phyloP scores from a whole-genome alignment of 2,329 filamentous ascomycete species.

The Aspergillus vadensis region DNA sequence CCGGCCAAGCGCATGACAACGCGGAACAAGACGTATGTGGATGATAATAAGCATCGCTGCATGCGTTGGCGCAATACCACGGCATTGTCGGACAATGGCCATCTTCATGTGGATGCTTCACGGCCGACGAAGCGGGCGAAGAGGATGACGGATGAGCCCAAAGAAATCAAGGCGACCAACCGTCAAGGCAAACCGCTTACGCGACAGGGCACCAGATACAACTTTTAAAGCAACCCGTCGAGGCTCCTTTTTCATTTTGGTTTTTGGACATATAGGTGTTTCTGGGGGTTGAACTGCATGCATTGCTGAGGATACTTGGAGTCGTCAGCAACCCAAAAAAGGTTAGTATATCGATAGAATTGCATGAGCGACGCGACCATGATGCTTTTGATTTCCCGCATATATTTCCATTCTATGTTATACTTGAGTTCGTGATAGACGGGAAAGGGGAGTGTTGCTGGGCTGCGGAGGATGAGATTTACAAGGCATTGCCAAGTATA shows the following conservation, averaged over 20 bases:
- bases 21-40: slow-evolving; percentile 61
- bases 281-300: neutral
- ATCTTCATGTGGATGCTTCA: slow-evolving; percentile 62
- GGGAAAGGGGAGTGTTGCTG: neutral
- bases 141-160: slow-evolving; percentile 44
- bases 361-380: slow-evolving; percentile 27
- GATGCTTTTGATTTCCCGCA: slow-evolving; percentile 14
- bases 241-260: neutral
- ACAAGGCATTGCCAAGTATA: too few relatives aligned
- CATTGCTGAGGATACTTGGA: slow-evolving; percentile 13
- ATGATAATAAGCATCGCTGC: slow-evolving; percentile 60
- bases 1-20: slow-evolving; percentile 61
- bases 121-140: slow-evolving; percentile 54
- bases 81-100: slow-evolving; percentile 59
- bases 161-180: slow-evolving; percentile 45
- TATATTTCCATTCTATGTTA: neutral
- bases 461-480: neutral
- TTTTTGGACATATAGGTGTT: slow-evolving; percentile 10
- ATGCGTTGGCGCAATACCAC: slow-evolving; percentile 67
- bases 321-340: slow-evolving; percentile 11
- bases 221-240: slow-evolving; percentile 34
- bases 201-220: slow-evolving; percentile 54
- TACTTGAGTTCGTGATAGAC: slow-evolving; percentile 1
- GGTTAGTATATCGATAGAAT: slow-evolving; percentile 17
- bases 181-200: slow-evolving; percentile 54